Base-by-base conservation (phyloP, 2,329 filamentous ascomycete species). In the Fusarium brevicatenulatum region DNA sequence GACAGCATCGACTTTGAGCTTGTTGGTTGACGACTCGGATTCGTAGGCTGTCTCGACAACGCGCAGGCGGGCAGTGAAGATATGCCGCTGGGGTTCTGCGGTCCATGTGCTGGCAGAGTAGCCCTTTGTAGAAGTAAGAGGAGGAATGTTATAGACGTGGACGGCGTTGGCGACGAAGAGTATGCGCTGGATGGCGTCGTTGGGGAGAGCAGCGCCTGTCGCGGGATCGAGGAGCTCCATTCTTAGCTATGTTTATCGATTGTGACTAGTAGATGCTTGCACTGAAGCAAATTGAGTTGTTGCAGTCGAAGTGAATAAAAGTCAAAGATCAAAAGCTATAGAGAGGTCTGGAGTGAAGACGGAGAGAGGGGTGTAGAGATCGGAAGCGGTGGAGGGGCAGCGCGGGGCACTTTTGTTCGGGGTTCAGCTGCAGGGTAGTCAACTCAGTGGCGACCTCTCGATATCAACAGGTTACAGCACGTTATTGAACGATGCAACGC, bases 91-190 rank as follows among this genome's bases (percentile, higher is more conserved):
- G 68, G 90, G 88, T 68, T 91, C 88, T 52, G 86, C 85, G 34
- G 94, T 97, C 94, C 94, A 97, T 71, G 88, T 84, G 18, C 91
- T 87, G 66, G 95, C 94, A 40, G 88, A 88, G 86, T 97, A 93
- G 81, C 94, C 94, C 81, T 92, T 92, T 77, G 91, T 94, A 23
- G 91, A 92, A 49, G 91, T 87, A 65, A 95, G 86, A 30, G 94
- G 94, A 23, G 94, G 94, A 81, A 97, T 95, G 79, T 92, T 91
- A 87, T 97, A 97, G 85, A 97, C 89, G 85, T 97, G 93, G 72
- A 96, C 92, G 73, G 88, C 86, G 77, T 87, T 85, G 71, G 91
- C 89, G 81, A 95, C 85, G 88, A 94, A 95, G 81, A 97, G 91
- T 80, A 96, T 86, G 81, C 94, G 91, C 83, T 96, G 93, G 83